These are phyloP conservation scores for Trametes gibbosa DNA, from an alignment of 768 basidiomycete genomes.

Conservation along the genomic window DNA sequence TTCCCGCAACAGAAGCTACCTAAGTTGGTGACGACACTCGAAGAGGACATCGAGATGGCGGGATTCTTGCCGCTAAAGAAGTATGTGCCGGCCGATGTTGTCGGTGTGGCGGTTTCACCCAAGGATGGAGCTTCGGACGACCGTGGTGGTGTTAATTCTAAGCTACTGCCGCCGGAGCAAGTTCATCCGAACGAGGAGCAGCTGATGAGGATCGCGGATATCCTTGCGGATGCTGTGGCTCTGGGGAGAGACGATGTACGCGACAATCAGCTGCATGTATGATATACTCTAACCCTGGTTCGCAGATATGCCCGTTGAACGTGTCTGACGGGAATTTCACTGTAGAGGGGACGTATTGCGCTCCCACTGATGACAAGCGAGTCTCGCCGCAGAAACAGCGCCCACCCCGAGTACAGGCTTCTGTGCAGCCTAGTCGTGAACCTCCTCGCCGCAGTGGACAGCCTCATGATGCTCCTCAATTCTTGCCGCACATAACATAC, in stretches of 20 bases:
- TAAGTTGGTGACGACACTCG: conserved; percentile 56
- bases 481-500: conserved; percentile 19
- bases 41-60: conserved; percentile 87
- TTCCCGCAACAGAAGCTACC: conserved; percentile 73
- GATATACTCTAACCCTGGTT: neutral
- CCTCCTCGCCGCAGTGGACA: neutral
- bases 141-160: neutral
- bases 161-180: conserved; percentile 27
- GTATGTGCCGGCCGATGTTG: conserved; percentile 43
- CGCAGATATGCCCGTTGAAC: conserved; percentile 27
- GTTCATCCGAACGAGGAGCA: conserved; percentile 95
- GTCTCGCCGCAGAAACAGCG: neutral
- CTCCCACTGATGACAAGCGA: neutral
- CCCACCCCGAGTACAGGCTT: neutral
- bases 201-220: conserved; percentile 87
- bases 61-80: conserved; percentile 84
- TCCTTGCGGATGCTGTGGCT: conserved; percentile 66
- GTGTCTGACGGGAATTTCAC: conserved; percentile 12
- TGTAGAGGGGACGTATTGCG: neutral
- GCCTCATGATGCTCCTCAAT: conserved; percentile 19
- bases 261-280: neutral
- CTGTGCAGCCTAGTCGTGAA: neutral
- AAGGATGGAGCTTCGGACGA: conserved; percentile 1
- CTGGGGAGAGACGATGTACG: conserved; percentile 60
- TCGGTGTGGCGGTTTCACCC: conserved; percentile 6